Base-by-base conservation (phyloP, 768 basidiomycete species). In the Leccinum longicurvipes region DNA sequence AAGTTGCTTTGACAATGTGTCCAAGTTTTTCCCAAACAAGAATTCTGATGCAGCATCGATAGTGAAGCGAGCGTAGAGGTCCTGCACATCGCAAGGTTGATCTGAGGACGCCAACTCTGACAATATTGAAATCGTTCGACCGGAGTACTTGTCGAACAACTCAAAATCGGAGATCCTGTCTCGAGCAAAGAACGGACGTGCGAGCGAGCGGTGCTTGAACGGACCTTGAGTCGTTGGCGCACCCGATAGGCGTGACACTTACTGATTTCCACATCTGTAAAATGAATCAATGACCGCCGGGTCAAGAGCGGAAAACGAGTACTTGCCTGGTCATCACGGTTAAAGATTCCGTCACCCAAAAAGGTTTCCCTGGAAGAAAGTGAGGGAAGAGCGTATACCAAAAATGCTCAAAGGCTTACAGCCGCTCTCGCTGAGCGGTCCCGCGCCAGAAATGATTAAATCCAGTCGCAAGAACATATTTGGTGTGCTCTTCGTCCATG, bases 261-360 rank as follows among this genome's bases (percentile, higher is more conserved):
- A 87, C 86, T 73, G 78, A 80, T 74, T 84, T 86, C 86, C 86
- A 89, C 58, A 72, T 74, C 85, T 78, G 36, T 7, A 12, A 9
- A 10, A 56, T 7, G 60, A 47, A 55, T 52, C 36, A 61, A 58
- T 46, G 57, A 17, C 19, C 5, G 50, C 56, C 12, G 27, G 17
- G 32, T 21, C 8, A 41, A 57, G 8, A 25, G 49, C 21, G 15
- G 39, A 17, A 44, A 24, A 48, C 24, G 17, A 42, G 19, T 46
- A 58, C 75, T 71, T 65, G 83, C 84, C 70, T 84, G 81, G 61
- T 86, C 87, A 67, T 89, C 88, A 15, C 87, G 79, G 60, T 89
- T 89, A 69, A 91, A 91, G 36, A 91, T 89, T 2, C 88, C 87
- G 58, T 80, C 75, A 4, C 89, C 89, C n/a, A 90, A 74, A 65